These are phyloP conservation scores for Sclerotinia borealis DNA, from an alignment of 2,329 filamentous ascomycete genomes.

Conservation along the genomic window DNA sequence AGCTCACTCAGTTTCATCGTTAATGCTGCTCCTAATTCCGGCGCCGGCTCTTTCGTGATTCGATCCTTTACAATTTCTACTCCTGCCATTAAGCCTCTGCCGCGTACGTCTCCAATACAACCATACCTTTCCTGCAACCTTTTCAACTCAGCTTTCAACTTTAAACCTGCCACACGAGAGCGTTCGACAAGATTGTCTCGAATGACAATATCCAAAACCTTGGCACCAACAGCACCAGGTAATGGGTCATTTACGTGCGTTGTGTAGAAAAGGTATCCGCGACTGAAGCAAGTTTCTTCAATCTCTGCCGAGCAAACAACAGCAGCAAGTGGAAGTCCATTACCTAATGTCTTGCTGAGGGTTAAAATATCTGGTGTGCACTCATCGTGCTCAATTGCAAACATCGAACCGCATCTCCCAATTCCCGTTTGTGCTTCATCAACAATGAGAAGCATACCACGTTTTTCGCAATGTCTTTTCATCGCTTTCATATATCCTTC, in stretches of 20 bases:
- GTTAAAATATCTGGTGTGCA: slow-evolving; percentile 54
- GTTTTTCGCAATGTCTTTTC: slow-evolving; percentile 46
- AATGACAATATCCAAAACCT: slow-evolving; percentile 55
- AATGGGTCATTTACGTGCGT: slow-evolving; percentile 59
- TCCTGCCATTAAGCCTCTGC: slow-evolving; percentile 51
- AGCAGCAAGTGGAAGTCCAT: slow-evolving; percentile 52
- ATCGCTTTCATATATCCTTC: slow-evolving; percentile 51
- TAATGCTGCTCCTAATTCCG: slow-evolving; percentile 43
- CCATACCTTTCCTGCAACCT: slow-evolving; percentile 46
- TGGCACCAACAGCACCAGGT: slow-evolving; percentile 52
- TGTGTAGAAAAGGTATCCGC: slow-evolving; percentile 51
- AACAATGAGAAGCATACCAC: slow-evolving; percentile 52
- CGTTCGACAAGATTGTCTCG: slow-evolving; percentile 45
- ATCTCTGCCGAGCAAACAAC: slow-evolving; percentile 51
- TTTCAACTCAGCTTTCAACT: slow-evolving; percentile 44
- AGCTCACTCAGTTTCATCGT: slow-evolving; percentile 43
- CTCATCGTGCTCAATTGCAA: slow-evolving; percentile 50
- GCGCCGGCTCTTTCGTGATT: slow-evolving; percentile 39
- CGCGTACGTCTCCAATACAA: slow-evolving; percentile 57
- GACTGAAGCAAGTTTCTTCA: slow-evolving; percentile 41
- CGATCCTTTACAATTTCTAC: slow-evolving; percentile 51
- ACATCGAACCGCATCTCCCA: slow-evolving; percentile 50
- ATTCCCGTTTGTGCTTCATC: slow-evolving; percentile 57
- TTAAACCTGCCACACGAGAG: slow-evolving; percentile 40
- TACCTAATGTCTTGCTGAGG: slow-evolving; percentile 55